Percentiles rank a stretch among this genome's conserved stretches.
Evolutionary conservation across 2,329 filamentous ascomycete genomes (phyloP).

Genomic region (Fusarium sp.): DNA sequence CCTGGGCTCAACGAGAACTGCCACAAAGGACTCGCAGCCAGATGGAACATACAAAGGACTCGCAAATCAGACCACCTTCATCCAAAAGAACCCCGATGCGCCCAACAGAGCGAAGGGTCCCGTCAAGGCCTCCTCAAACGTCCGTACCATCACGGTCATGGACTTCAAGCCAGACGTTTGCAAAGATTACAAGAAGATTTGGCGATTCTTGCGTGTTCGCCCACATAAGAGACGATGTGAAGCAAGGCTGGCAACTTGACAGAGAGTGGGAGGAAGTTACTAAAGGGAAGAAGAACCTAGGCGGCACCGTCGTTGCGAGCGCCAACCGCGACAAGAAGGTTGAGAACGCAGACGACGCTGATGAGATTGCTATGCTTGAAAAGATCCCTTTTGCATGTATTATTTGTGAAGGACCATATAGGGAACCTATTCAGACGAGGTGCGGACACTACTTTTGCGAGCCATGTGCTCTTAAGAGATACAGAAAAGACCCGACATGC

Average conservation of each 20-base stretch:
- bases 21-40: slow-evolving; percentile 47
- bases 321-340: slow-evolving; percentile 57
- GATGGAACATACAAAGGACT: slow-evolving; percentile 82
- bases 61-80: slow-evolving; percentile 76
- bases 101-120: slow-evolving; percentile 79
- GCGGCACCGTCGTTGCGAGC: slow-evolving; percentile 69
- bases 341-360: slow-evolving; percentile 54
- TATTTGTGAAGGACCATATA: slow-evolving; percentile 83
- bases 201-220: slow-evolving; percentile 70
- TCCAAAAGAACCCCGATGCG: slow-evolving; percentile 82
- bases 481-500: slow-evolving; percentile 86
- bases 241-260: slow-evolving; percentile 95
- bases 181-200: slow-evolving; percentile 78
- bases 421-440: slow-evolving; percentile 82
- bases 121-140: slow-evolving; percentile 86
- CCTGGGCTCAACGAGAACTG: slow-evolving; percentile 63
- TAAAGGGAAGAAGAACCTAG: slow-evolving; percentile 72
- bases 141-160: slow-evolving; percentile 87
- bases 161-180: slow-evolving; percentile 95
- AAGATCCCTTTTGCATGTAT: slow-evolving; percentile 91
- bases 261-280: slow-evolving; percentile 89
- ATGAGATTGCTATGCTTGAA: slow-evolving; percentile 77
- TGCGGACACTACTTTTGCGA: slow-evolving; percentile 98
- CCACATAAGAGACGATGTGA: background rate
- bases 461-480: slow-evolving; percentile 84